Conservation (phyloP, 495 filamentous ascomycete species). For the Astrocystis sublimbata region DNA sequence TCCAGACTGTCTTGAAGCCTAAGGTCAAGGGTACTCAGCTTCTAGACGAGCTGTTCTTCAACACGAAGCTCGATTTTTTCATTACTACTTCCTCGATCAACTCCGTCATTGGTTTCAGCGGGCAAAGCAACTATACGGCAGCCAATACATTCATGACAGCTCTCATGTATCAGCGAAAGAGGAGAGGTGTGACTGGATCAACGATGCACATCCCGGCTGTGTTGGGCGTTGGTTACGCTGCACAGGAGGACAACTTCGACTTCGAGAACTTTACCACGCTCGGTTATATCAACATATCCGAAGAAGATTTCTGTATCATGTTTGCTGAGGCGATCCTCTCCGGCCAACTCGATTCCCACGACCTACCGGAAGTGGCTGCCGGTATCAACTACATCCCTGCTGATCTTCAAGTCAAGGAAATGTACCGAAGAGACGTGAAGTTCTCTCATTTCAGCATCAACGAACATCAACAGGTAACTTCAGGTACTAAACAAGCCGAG, state of each 20-base stretch:
- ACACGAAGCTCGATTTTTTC: constrained; percentile 53
- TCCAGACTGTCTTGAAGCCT: constrained; percentile 29
- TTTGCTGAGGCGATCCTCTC: constrained; percentile 23
- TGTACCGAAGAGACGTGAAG: background rate
- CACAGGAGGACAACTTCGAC: background rate
- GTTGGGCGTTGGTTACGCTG: background rate
- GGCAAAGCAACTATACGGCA: constrained; percentile 52
- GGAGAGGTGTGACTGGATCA: constrained; percentile 24
- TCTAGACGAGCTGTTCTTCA: constrained; percentile 38
- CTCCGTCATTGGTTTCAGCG: constrained; percentile 44
- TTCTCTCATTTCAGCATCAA: background rate
- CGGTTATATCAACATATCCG: background rate
- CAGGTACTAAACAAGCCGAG: background rate
- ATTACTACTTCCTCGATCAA: constrained; percentile 52
- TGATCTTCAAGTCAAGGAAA: constrained; percentile 1
- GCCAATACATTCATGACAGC: constrained; percentile 50
- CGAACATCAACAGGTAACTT: background rate
- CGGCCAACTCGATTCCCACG: constrained; percentile 11
- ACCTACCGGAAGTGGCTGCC: background rate
- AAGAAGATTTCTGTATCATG: background rate
- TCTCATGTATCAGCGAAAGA: constrained; percentile 30
- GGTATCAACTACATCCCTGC: background rate
- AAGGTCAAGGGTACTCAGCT: constrained; percentile 38
- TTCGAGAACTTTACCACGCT: background rate
- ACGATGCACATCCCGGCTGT: background rate